Percentiles rank a stretch among this genome's conserved stretches.
These are phyloP conservation scores for Botrytis pseudocinerea DNA, from an alignment of 2,329 filamentous ascomycete genomes.

Conservation along the genomic window DNA sequence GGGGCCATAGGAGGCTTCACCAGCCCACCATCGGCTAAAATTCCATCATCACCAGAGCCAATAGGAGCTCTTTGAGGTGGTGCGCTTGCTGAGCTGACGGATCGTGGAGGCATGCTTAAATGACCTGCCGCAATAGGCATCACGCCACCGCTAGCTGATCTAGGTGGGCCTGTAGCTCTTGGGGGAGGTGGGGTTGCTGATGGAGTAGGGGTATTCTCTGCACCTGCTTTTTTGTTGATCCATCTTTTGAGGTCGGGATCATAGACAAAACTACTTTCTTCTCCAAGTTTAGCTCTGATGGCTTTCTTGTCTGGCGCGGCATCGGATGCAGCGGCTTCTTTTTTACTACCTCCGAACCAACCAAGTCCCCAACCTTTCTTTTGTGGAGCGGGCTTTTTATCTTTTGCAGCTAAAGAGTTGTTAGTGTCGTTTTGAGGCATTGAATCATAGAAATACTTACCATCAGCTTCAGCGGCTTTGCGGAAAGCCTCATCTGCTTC, in stretches of 20 bases:
- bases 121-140: constrained; percentile 3
- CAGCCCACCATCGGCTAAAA: neutral
- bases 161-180: constrained; percentile 49
- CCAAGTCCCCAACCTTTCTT: constrained; percentile 77
- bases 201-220: constrained; percentile 59
- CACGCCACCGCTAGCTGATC: constrained; percentile 36
- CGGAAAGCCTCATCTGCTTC: constrained; percentile 85
- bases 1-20: constrained; percentile 8
- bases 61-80: constrained; percentile 22
- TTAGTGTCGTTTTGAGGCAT: constrained; percentile 20
- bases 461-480: constrained; percentile 76
- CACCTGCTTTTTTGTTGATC: constrained; percentile 88
- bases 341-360: constrained; percentile 76
- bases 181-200: constrained; percentile 79
- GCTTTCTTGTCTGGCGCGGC: constrained; percentile 57
- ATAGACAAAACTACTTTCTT: constrained; percentile 89
- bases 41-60: neutral
- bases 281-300: constrained; percentile 91
- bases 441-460: constrained; percentile 47
- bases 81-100: constrained; percentile 15
- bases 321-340: constrained; percentile 49
- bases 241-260: constrained; percentile 96
- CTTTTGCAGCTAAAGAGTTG: constrained; percentile 58
- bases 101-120: constrained; percentile 15
- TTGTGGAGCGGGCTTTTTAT: constrained; percentile 49